A percentile compares a stretch with the other conserved stretches of the same genome.
Conservation (phyloP, 805 yeast species). For the Schwanniomyces vanrijiae region DNA sequence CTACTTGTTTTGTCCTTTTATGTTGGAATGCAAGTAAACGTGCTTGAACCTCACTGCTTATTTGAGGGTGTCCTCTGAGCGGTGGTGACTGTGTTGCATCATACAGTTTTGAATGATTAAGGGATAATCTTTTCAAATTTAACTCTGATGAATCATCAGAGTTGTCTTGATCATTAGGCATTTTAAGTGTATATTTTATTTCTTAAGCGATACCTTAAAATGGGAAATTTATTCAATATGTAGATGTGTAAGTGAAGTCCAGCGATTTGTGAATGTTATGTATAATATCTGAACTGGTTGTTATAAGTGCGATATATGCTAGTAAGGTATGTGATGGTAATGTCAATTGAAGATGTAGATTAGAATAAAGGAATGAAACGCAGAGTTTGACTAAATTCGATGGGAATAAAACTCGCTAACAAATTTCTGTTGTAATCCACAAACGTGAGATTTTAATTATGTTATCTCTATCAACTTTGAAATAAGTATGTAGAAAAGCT, state of each 20-base stretch:
- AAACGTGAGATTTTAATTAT: neutral
- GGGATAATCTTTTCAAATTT: neutral
- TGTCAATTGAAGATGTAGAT: neutral
- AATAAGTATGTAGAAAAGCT: neutral
- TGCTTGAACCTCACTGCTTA: constrained; percentile 82
- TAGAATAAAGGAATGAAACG: neutral
- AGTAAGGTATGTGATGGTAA: neutral
- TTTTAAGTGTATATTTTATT: neutral
- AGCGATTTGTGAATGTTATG: neutral
- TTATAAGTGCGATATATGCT: neutral
- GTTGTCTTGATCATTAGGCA: constrained; percentile 1
- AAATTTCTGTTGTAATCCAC: neutral
- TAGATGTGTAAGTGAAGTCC: neutral
- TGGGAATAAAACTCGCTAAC: neutral
- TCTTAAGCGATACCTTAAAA: neutral
- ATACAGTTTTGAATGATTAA: neutral
- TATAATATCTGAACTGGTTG: neutral
- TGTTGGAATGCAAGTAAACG: constrained; percentile 85
- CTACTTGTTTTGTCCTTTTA: constrained; percentile 46
- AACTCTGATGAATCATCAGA: neutral
- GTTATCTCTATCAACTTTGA: neutral
- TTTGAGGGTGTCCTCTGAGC: constrained; percentile 15
- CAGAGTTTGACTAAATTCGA: neutral
- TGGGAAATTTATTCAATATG: neutral
- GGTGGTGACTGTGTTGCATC: constrained; percentile 12